Evolutionary conservation across 768 basidiomycete genomes (phyloP).

Genomic region (Leccinum boreale): DNA sequence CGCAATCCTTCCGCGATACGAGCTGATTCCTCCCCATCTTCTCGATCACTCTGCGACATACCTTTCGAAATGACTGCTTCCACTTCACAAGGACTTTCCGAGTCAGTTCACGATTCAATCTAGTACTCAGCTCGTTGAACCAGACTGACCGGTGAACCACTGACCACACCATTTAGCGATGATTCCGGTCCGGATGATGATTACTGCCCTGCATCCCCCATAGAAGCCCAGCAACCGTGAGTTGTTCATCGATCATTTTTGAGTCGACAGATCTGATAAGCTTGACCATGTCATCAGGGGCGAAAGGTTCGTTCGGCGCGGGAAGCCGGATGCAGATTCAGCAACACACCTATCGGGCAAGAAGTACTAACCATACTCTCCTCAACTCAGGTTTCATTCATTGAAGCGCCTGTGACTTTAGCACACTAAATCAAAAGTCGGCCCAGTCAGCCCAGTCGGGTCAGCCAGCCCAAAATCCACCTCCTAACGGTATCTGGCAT

Average conservation of each 20-base stretch:
- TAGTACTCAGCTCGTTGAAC: background rate
- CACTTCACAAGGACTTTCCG: too few relatives aligned
- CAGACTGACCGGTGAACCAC: background rate
- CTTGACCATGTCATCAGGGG: background rate
- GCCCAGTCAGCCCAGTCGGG: too few relatives aligned
- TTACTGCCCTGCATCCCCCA: background rate
- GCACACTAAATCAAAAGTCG: too few relatives aligned
- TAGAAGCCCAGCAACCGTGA: background rate
- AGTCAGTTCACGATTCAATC: background rate
- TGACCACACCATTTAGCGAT: background rate
- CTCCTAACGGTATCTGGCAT: too few relatives aligned
- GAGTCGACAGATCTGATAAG: background rate
- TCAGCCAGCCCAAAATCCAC: too few relatives aligned
- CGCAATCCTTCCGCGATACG: background rate
- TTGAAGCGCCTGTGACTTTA: too few relatives aligned
- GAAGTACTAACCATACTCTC: background rate
- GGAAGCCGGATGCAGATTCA: fast-evolving
- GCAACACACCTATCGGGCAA: fast-evolving
- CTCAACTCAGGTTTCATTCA: background rate
- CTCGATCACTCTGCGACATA: background rate
- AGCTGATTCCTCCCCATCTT: background rate
- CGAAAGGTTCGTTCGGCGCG: conserved; percentile 3
- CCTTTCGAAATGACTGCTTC: background rate
- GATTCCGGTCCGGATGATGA: background rate
- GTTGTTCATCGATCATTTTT: background rate